A percentile compares a stretch with the other conserved stretches of the same genome.
These are phyloP conservation scores for Torulaspora gathmanii DNA, from an alignment of 805 yeast species.

Conservation along the genomic window DNA sequence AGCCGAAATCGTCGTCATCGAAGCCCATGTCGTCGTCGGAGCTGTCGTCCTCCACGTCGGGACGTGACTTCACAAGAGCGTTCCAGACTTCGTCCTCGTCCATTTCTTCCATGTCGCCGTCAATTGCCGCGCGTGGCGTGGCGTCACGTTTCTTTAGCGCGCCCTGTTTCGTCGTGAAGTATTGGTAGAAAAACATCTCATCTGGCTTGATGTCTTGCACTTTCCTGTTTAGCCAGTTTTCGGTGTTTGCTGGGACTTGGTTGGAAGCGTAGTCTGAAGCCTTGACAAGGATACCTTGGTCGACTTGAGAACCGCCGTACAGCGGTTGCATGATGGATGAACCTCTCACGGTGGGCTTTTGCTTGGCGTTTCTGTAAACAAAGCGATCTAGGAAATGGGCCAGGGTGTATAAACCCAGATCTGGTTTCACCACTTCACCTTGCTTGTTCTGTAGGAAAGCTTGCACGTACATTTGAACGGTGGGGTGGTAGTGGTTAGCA, in stretches of 20 bases:
- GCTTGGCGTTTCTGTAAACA: conserved; percentile 89
- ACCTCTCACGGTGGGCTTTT: conserved; percentile 69
- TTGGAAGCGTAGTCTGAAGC: conserved; percentile 43
- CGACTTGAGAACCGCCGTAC: conserved; percentile 64
- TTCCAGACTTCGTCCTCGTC: conserved; percentile 76
- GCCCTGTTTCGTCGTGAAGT: conserved; percentile 59
- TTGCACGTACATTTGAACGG: conserved; percentile 75
- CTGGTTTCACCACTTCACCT: conserved; percentile 64
- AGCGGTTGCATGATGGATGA: conserved; percentile 96
- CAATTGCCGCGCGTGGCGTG: conserved; percentile 26
- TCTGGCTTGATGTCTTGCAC: conserved; percentile 71
- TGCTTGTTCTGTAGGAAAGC: conserved; percentile 47
- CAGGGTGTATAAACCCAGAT: conserved; percentile 80
- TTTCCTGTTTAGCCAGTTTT: conserved; percentile 72
- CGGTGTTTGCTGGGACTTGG: conserved; percentile 66
- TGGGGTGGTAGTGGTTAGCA: conserved; percentile 83
- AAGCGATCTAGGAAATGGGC: conserved; percentile 92
- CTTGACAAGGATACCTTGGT: conserved; percentile 62
- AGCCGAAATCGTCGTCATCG: conserved; percentile 39
- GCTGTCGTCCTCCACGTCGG: conserved; percentile 57
- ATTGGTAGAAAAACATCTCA: conserved; percentile 82
- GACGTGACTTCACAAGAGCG: conserved; percentile 69
- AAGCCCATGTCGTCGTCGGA: conserved; percentile 39
- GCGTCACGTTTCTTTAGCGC: conserved; percentile 34
- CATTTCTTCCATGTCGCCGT: conserved; percentile 43